Evolutionary conservation across 768 basidiomycete species (phyloP), one percentile per base, ranked within the genome.

Genomic region (Termitomyces sp.): DNA sequence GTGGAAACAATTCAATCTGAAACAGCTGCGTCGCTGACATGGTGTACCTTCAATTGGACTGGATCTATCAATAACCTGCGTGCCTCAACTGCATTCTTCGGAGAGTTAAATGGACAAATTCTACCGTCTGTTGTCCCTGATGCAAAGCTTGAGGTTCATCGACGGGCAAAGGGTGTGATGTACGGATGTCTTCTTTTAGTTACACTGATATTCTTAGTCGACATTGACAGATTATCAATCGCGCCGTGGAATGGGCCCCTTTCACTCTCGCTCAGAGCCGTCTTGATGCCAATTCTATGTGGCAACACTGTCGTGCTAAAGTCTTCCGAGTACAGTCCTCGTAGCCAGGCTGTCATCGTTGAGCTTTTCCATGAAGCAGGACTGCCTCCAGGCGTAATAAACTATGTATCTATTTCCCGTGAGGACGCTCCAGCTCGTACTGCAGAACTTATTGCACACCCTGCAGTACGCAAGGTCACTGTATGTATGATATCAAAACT

Each of bases 241-340:
- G 71, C 76, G 1, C 81, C 82, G 0, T 84, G 82, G 82, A 84
- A 84, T 59, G 77, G 76, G 2, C 79, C 83, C 0, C 58, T 77
- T 8, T 60, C 64, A 2, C 68, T 85, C 14, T 70, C 77, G 0
- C 52, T 82, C 15, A 67, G 78, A 17, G 76, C 80, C 0, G 64
- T 79, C 14, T 72, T 71, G 1, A 60, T 76, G 11, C 78, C 82
- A 0, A 62, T 83, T 32, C 60, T 83, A 1, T 81, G 81, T 50
- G 82, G 82, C 1, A 84, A 83, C 62, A 80, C 82, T 0, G 75
- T 80, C 6, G 72, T 84, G 2, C 61, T 83, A 43, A 81, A 80
- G 55, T 72, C 74, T 12, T 81, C 81, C 0, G 82, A 83, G 58
- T 66, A 68, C 43, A 77, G 74, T 50, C 81, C 82, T 0, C 67